Base-by-base conservation (phyloP, 2,329 filamentous ascomycete species). In the Drechslera avenae region DNA sequence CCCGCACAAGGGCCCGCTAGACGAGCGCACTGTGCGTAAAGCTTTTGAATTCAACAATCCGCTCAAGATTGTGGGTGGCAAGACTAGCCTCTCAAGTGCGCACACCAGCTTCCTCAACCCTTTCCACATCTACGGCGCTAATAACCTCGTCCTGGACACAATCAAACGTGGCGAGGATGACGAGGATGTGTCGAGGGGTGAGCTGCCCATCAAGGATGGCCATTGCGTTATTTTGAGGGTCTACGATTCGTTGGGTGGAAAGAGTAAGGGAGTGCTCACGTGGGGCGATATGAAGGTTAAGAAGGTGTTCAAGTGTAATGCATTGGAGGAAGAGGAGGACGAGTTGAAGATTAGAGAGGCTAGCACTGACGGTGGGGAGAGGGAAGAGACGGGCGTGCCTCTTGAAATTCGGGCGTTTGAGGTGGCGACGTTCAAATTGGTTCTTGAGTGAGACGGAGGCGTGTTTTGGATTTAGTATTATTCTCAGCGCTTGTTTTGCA, bases 11-110 rank as follows among this genome's bases (percentile, higher is more conserved):
- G 92, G 91, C 2, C 74, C 80, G 1, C 80, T 97, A 4, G 85
- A 87, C 37, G 78, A 86, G 31, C 80, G 82, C 14, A 96, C 91
- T 1, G 84, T 97, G 36, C 86, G 87, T 51, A 89, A 91, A 10
- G 93, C 89, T 0, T 92, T 88, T 72, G 89, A 93, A 61, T 95
- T 97, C 80, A 97, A 97, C 75, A 90, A 88, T 60, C 91, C 91
- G 0, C 76, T 96, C 57, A 80, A 80, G 44, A 70, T 87, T 9
- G 75, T 85, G 39, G 66, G 67, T 0, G 63, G 64, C 36, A 54
- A 62, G 23, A 19, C 43, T 17, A 73, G 76, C 8, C 64, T 72
- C 40, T 52, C 69, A 1, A 31, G 75, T 67, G 17, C 53, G 46
- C 41, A 41, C 19, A 18, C 14, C 32, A 14, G 50, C n/a, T 59